Percentiles rank a stretch among this genome's conserved stretches.
phyloP scores from a whole-genome alignment of 1,284 basidiomycete genomes.

The Naganishia sp. region DNA sequence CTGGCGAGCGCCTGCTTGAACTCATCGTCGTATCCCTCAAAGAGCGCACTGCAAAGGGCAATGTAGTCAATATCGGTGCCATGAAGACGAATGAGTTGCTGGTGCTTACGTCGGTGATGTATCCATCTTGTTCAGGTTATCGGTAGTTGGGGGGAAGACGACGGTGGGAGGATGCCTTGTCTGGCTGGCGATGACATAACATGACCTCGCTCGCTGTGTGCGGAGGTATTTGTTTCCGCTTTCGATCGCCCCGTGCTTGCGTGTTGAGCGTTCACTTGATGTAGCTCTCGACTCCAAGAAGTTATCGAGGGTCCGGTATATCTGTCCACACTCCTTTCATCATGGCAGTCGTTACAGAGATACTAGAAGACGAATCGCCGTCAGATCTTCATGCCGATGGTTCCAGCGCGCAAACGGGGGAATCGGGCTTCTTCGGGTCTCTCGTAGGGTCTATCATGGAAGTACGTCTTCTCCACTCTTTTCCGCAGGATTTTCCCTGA shows the following conservation, averaged over 20 bases:
- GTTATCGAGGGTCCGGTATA: too few species aligned
- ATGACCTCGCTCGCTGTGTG: background rate
- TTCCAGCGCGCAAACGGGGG: background rate
- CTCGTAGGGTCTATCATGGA: constrained; percentile 50
- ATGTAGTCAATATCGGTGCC: background rate
- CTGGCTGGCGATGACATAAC: constrained; percentile 15
- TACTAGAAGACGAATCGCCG: constrained; percentile 2
- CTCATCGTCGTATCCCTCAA: constrained; percentile 55
- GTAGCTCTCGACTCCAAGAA: too few species aligned
- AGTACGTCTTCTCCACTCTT: constrained; percentile 37
- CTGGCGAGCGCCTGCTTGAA: constrained; percentile 50
- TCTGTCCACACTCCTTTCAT: too few species aligned
- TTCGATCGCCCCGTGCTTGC: background rate
- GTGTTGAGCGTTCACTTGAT: constrained; percentile 1
- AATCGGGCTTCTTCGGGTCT: constrained; percentile 42
- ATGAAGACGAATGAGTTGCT: background rate
- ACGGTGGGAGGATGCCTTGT: background rate
- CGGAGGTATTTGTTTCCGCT: constrained; percentile 14
- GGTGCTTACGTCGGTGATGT: constrained; percentile 52
- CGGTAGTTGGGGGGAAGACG: background rate
- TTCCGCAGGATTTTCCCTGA: background rate
- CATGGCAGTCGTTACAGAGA: constrained; percentile 17
- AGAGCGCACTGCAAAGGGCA: constrained; percentile 42
- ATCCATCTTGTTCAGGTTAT: constrained; percentile 44
- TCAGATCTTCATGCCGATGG: too few species aligned